Conservation (phyloP, 768 basidiomycete genomes). For the Boletus bicolor region DNA sequence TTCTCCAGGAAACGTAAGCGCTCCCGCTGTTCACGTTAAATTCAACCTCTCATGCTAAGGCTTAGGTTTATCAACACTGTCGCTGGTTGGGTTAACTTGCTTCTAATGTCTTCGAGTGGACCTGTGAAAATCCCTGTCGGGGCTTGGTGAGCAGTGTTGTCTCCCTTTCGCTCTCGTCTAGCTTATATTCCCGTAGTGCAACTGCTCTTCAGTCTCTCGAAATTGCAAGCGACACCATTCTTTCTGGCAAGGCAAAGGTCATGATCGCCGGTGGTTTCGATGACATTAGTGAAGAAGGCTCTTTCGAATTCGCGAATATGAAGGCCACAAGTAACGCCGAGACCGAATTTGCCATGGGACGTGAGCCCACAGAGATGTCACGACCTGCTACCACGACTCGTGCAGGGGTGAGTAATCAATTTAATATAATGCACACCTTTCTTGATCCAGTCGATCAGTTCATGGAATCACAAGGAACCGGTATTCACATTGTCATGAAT, state of each 20-base stretch:
- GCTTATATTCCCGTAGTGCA: slow-evolving; percentile 50
- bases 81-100: slow-evolving; percentile 95
- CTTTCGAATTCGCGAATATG: slow-evolving; percentile 99
- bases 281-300: slow-evolving; percentile 97
- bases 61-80: slow-evolving; percentile 96
- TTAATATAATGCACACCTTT: background rate
- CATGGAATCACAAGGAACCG: slow-evolving; percentile 97
- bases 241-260: slow-evolving; percentile 96
- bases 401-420: slow-evolving; percentile 64
- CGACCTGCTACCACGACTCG: slow-evolving; percentile 95
- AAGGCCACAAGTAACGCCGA: slow-evolving; percentile 97
- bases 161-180: background rate
- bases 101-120: slow-evolving; percentile 93
- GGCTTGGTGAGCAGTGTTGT: slow-evolving; percentile 67
- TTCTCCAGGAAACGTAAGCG: slow-evolving; percentile 92
- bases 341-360: slow-evolving; percentile 97
- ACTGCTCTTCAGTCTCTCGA: slow-evolving; percentile 97
- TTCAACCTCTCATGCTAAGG: slow-evolving; percentile 5
- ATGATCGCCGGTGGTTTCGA: slow-evolving; percentile 99
- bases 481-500: slow-evolving; percentile 96
- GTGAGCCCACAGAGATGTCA: slow-evolving; percentile 98
- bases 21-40: background rate
- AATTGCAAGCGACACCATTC: slow-evolving; percentile 93
- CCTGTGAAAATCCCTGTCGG: slow-evolving; percentile 99
- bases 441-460: slow-evolving; percentile 45